Conservation (phyloP, 176 grass and related monocot genomes). For the Pontederia crassipes region DNA sequence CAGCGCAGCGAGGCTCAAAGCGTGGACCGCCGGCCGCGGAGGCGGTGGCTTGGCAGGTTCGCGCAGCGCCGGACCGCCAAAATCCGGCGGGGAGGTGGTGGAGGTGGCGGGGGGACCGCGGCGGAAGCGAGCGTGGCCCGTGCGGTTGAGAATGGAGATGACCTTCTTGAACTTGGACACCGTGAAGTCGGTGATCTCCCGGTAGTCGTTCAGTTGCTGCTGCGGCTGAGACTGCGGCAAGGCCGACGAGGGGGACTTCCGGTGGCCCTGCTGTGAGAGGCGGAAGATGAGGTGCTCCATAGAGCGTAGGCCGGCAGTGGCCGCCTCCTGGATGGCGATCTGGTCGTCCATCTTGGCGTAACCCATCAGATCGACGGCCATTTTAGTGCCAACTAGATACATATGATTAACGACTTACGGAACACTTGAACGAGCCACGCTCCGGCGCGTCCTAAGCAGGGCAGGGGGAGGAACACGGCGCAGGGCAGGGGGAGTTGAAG, state of each 20-base stretch:
- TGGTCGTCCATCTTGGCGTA: constrained; percentile 48
- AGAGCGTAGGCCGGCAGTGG: constrained; percentile 43
- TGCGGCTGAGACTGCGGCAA: background rate
- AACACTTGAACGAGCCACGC: no score
- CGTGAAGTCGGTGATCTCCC: constrained; percentile 64
- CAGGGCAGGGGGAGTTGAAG: no score
- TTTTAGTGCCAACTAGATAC: background rate
- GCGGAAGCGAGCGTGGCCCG: constrained; percentile 79
- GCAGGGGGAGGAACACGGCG: no score
- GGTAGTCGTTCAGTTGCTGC: constrained; percentile 34
- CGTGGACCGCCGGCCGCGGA: no score
- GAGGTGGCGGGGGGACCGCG: constrained; percentile 32
- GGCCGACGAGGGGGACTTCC: background rate
- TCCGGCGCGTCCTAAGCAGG: no score
- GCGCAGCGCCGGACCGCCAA: background rate
- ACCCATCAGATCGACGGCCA: constrained; percentile 44
- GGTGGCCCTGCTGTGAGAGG: constrained; percentile 33
- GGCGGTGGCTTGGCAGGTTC: background rate
- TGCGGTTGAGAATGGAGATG: constrained; percentile 78
- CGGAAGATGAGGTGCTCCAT: constrained; percentile 67
- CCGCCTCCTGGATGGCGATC: constrained; percentile 73
- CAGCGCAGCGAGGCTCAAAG: constrained; percentile 2
- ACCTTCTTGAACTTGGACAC: constrained; percentile 83
- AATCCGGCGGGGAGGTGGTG: background rate
- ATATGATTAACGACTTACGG: no score